These are phyloP conservation scores for Deinandra increscens DNA, from an alignment of 129 eudicot species.

Conservation along the genomic window DNA sequence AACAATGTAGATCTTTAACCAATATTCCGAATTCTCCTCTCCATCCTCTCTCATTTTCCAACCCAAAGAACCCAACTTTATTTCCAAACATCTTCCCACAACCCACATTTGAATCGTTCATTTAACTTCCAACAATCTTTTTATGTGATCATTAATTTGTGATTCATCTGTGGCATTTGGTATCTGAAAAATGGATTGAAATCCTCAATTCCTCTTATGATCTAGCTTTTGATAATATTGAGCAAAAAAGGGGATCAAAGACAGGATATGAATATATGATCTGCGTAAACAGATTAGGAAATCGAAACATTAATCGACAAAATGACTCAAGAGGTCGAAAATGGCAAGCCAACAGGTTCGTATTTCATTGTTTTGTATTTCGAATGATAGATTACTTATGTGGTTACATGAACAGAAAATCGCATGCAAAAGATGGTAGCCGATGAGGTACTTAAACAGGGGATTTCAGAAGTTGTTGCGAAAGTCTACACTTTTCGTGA, in stretches of 20 bases:
- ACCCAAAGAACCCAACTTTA: not conserved
- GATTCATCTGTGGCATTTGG: not conserved
- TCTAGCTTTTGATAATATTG: not conserved
- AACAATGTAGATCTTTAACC: not conserved
- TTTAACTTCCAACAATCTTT: no score
- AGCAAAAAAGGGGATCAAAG: not conserved
- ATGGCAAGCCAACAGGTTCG: constrained; percentile 8
- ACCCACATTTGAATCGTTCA: not conserved
- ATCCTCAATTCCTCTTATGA: not conserved
- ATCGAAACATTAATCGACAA: not conserved
- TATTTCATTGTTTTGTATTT: not conserved
- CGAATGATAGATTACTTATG: not conserved
- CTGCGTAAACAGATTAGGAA: not conserved
- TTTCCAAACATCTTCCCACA: not conserved
- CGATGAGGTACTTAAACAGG: constrained; percentile 50
- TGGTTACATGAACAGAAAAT: constrained; percentile 30
- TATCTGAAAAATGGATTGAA: not conserved
- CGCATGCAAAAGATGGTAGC: constrained; percentile 53
- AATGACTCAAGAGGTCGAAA: not conserved
- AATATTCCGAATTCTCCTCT: constrained; percentile 6
- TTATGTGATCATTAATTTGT: not conserved
- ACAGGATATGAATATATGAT: not conserved
- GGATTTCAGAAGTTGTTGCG: constrained; percentile 35
- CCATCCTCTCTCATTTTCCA: not conserved
- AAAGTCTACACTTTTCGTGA: constrained; percentile 64